Evolutionary conservation across 352 stramenopile genomes (phyloP), one percentile per base, ranked within the genome.

Genomic region (Phytopythium mirpurense): DNA sequence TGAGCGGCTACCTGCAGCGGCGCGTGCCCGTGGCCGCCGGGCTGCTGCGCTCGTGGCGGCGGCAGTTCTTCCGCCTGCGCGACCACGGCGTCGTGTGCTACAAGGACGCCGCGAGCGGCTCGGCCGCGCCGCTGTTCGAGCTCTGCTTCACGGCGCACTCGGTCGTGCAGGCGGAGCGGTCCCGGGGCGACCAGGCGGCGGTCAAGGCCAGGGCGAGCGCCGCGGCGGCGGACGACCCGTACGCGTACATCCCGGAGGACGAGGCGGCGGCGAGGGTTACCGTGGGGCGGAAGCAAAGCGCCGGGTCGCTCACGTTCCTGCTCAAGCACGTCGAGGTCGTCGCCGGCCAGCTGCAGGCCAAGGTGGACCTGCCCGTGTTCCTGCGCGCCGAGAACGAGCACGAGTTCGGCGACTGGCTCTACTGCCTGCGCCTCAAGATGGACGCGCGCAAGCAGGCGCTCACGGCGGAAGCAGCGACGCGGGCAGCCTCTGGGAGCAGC

Each of bases 1-100:
- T 80, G 10, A 60, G 69, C 16, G 79, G 79, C 11, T 84, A 83
- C 38, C 48, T 92, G 24, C 67, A 72, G 31, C 82, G 86, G 19
- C 68, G 78, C 29, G 70, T 81, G 0, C 64, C 72, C 0, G 76
- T 81, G 56, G 73, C 73, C 14, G 74, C 60, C 16, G 78, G 81
- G 14, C 74, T 90, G 31, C 67, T 89, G 31, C 88, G 86, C 52
- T 67, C 62, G 27, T 89, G 80, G 71, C 82, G 85, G 62, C 70
- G 67, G 37, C 83, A 77, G 40, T 92, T 83, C 53, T 92, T 90
- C 59, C 68, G 82, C 2, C 60, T 90, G 38, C 63, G 73, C 15
- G 77, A 89, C 38, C 73, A 87, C 48, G 74, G 77, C 48, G 23
- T 90, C 15, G 50, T 90, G 43, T 88, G 82, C 52, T 90, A 78